phyloP scores from a whole-genome alignment of 371 early-diverging fungal species.

The Mucor irregularis region DNA sequence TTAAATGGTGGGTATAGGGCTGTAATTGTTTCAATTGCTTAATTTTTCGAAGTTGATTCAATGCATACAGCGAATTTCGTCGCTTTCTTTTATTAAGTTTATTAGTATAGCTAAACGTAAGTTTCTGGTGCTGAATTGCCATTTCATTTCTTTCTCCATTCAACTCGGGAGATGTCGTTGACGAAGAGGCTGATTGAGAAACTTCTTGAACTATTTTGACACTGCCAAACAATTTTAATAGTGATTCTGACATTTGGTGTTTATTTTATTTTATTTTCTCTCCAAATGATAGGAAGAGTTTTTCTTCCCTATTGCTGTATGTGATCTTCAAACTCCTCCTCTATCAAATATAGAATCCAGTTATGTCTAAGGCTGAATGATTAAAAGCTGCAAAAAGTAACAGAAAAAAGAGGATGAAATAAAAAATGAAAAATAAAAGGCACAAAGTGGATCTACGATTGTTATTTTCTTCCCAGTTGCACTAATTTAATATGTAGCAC shows the following conservation, averaged over 20 bases:
- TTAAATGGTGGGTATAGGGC: conserved; percentile 3
- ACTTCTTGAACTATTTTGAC: conserved; percentile 32
- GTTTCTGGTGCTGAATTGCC: neutral
- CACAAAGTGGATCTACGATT: no score
- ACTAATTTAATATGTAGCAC: no score
- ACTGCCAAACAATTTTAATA: conserved; percentile 22
- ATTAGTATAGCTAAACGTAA: neutral
- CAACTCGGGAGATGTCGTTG: no score
- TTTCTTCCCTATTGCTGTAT: no score
- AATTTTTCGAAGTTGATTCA: conserved; percentile 9
- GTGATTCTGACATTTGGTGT: conserved; percentile 20
- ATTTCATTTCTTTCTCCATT: neutral
- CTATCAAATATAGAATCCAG: no score
- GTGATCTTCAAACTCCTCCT: no score
- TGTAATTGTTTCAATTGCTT: conserved; percentile 12
- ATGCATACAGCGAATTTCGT: conserved; percentile 27
- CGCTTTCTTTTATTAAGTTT: neutral
- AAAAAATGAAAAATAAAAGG: no score
- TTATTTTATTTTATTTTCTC: neutral
- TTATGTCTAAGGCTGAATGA: no score
- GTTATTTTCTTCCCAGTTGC: no score
- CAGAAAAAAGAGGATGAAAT: no score
- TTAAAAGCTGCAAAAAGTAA: no score
- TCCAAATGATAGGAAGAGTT: no score
- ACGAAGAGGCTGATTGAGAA: conserved; percentile 7